A percentile compares a stretch with the other conserved stretches of the same genome.
These are phyloP conservation scores for Xanthoconium stramineum DNA, from an alignment of 768 basidiomycete species.

Conservation along the genomic window DNA sequence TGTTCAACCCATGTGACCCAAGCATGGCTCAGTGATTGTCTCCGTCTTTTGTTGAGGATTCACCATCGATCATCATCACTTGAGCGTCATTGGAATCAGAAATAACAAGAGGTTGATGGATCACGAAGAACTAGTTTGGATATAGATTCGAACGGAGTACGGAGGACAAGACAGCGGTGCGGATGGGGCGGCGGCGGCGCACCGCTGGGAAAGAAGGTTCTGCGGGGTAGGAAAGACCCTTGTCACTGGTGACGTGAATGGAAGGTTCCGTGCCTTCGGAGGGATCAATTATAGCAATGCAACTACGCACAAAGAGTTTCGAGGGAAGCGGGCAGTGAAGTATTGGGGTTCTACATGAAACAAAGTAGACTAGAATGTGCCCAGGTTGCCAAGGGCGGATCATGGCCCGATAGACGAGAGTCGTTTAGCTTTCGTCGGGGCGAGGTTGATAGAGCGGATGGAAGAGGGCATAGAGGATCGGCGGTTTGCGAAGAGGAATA, in stretches of 20 bases:
- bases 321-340: not conserved
- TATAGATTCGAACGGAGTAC: constrained; percentile 2
- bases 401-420: not conserved
- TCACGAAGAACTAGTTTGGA: not conserved
- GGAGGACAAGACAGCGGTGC: not conserved
- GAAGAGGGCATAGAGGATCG: constrained; percentile 7
- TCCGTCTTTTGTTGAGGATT: not conserved
- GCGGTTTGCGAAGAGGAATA: constrained; percentile 2
- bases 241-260: constrained; percentile 7
- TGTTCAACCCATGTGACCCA: not conserved
- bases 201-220: constrained; percentile 11
- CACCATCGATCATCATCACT: constrained; percentile 11
- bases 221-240: constrained; percentile 5
- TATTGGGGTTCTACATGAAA: not conserved
- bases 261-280: constrained; percentile 1
- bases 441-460: constrained; percentile 4
- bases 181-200: constrained; percentile 3
- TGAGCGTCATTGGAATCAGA: not conserved
- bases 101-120: not conserved
- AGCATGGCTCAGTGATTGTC: not conserved
- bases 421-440: not conserved
- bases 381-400: not conserved
- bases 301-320: not conserved
- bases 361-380: not conserved
- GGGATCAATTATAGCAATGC: constrained; percentile 1